Conservation (phyloP, 2,329 filamentous ascomycete genomes). For the Sporothrix curviconia region DNA sequence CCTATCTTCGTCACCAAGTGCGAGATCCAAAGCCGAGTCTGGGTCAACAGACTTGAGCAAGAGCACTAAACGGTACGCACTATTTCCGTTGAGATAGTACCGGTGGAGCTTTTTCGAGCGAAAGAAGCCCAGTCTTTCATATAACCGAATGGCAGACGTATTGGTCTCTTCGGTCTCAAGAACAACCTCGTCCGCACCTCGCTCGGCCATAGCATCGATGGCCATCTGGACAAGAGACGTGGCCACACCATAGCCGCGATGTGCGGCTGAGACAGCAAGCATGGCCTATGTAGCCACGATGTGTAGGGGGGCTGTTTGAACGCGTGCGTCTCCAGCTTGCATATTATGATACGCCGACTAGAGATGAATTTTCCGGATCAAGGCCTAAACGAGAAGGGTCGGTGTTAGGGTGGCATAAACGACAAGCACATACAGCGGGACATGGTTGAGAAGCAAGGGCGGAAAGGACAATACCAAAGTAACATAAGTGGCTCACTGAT, state of each 20-base stretch:
- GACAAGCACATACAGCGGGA: neutral
- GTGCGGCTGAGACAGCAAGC: slow-evolving; percentile 79
- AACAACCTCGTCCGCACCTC: slow-evolving; percentile 86
- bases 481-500: slow-evolving; percentile 97
- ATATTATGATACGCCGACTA: slow-evolving; percentile 90
- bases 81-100: slow-evolving; percentile 95
- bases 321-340: slow-evolving; percentile 88
- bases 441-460: neutral
- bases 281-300: slow-evolving; percentile 96
- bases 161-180: slow-evolving; percentile 96
- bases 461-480: slow-evolving; percentile 60
- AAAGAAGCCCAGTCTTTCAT: slow-evolving; percentile 86
- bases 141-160: slow-evolving; percentile 79
- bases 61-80: slow-evolving; percentile 81
- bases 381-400: slow-evolving; percentile 41
- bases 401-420: neutral
- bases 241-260: slow-evolving; percentile 79
- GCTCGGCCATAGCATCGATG: slow-evolving; percentile 81
- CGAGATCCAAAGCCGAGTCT: slow-evolving; percentile 32
- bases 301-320: slow-evolving; percentile 64
- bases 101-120: slow-evolving; percentile 87
- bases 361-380: slow-evolving; percentile 51
- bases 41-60: slow-evolving; percentile 57
- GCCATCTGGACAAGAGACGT: slow-evolving; percentile 83
- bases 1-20: slow-evolving; percentile 27